phyloP scores from a whole-genome alignment of 192 early-diverging fungal genomes.

The Podila epigama region DNA sequence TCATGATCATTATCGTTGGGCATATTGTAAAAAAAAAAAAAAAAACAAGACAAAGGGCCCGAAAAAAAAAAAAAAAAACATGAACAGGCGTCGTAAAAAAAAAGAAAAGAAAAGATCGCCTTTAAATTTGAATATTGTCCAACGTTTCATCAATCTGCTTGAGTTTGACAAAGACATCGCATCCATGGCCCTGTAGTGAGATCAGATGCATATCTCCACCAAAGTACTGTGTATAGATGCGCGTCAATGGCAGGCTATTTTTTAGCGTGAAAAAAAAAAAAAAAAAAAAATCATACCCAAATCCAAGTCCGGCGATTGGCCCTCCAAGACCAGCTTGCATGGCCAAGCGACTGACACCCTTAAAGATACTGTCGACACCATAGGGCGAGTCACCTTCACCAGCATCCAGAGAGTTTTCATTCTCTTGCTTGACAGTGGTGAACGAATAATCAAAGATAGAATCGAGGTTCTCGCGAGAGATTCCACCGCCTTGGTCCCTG shows the following conservation, averaged over 20 bases:
- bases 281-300: slow-evolving; percentile 27
- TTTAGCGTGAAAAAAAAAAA: background rate
- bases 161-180: slow-evolving; percentile 89
- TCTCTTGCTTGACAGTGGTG: slow-evolving; percentile 81
- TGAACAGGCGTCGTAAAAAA: too few relatives aligned
- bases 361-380: slow-evolving; percentile 65
- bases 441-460: slow-evolving; percentile 93
- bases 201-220: slow-evolving; percentile 87
- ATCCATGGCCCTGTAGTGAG: slow-evolving; percentile 88
- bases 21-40: too few relatives aligned
- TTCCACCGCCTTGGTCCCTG: slow-evolving; percentile 92
- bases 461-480: slow-evolving; percentile 74
- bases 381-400: slow-evolving; percentile 30
- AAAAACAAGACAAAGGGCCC: too few relatives aligned
- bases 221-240: slow-evolving; percentile 93
- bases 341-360: slow-evolving; percentile 73
- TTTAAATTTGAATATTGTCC: slow-evolving; percentile 61
- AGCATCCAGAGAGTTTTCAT: slow-evolving; percentile 52
- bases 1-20: too few relatives aligned
- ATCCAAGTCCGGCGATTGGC: slow-evolving; percentile 83
- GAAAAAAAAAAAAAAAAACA: too few relatives aligned
- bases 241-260: slow-evolving; percentile 88
- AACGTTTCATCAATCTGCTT: slow-evolving; percentile 81
- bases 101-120: background rate
- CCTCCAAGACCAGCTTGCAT: slow-evolving; percentile 93